Evolutionary conservation across 371 early-diverging fungal genomes (phyloP).

Genomic region (Rhizopus sp.): DNA sequence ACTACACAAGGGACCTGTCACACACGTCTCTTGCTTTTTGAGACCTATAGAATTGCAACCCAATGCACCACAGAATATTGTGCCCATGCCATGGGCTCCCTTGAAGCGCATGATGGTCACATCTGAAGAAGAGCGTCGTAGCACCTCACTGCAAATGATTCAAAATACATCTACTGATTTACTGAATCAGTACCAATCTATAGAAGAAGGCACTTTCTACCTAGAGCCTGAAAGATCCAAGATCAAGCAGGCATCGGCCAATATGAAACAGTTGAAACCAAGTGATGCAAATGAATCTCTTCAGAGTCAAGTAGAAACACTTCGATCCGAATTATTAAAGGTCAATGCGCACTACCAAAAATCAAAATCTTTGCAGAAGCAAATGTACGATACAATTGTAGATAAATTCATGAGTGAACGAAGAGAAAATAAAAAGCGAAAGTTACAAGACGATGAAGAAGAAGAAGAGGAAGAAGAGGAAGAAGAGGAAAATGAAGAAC

Average conservation of each 20-base stretch:
- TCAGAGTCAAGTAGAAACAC: conserved; percentile 36
- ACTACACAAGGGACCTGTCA: conserved; percentile 66
- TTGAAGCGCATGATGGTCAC: conserved; percentile 45
- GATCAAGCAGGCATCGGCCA: background rate
- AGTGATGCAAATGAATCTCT: conserved; percentile 34
- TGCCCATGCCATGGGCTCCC: conserved; percentile 46
- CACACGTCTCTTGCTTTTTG: conserved; percentile 39
- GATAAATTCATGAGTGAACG: conserved; percentile 49
- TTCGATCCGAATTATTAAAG: conserved; percentile 49
- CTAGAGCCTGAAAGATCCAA: background rate
- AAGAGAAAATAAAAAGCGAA: conserved; percentile 26
- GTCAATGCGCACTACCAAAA: conserved; percentile 47
- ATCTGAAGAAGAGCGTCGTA: conserved; percentile 39
- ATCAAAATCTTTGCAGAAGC: conserved; percentile 45
- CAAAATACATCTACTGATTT: conserved; percentile 28
- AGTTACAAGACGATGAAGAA: conserved; percentile 24
- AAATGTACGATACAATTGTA: conserved; percentile 49
- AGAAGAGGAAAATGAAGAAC: background rate
- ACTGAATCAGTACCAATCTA: conserved; percentile 28
- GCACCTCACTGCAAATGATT: conserved; percentile 29
- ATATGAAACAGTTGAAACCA: conserved; percentile 14
- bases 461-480: conserved; percentile 25
- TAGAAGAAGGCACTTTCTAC: conserved; percentile 32
- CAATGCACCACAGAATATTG: conserved; percentile 17
- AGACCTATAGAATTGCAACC: conserved; percentile 40